phyloP scores from a whole-genome alignment of 306 rosid species.

The Psophocarpus tetragonolobus region DNA sequence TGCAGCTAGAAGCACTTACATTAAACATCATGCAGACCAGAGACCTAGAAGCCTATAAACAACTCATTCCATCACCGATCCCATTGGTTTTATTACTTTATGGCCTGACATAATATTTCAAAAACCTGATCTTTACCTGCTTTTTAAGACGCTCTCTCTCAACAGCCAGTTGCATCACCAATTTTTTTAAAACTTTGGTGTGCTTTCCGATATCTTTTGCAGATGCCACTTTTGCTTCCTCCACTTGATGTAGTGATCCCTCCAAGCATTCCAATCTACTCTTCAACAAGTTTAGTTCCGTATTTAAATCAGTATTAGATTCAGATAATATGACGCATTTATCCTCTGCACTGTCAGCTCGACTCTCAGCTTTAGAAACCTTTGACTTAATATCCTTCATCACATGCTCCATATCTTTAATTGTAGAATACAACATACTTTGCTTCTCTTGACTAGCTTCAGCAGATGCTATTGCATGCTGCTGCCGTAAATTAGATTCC shows the following conservation, averaged over 20 bases:
- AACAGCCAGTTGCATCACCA: conserved; percentile 72
- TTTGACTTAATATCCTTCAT: conserved; percentile 63
- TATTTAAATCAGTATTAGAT: conserved; percentile 65
- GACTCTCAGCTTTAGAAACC: conserved; percentile 70
- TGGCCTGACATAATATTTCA: conserved; percentile 25
- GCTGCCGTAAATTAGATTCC: conserved; percentile 60
- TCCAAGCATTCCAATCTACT: conserved; percentile 66
- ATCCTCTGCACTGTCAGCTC: conserved; percentile 75
- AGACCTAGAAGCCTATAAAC: neutral
- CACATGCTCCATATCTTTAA: conserved; percentile 76
- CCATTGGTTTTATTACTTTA: neutral
- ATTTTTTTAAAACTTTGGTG: conserved; percentile 57
- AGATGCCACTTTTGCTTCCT: conserved; percentile 67
- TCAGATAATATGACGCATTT: conserved; percentile 71
- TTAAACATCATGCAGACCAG: neutral
- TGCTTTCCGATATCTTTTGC: conserved; percentile 65
- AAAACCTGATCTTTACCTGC: conserved; percentile 57
- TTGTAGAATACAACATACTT: conserved; percentile 60
- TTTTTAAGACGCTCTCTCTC: conserved; percentile 93
- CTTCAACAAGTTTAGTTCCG: conserved; percentile 67
- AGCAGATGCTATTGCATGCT: conserved; percentile 76
- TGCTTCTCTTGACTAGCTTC: conserved; percentile 91
- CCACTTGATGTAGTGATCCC: conserved; percentile 64
- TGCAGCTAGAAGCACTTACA: conserved; percentile 26
- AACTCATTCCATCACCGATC: neutral